Conservation (phyloP, 2,329 filamentous ascomycete genomes). For the Cladorrhinum sp. region DNA sequence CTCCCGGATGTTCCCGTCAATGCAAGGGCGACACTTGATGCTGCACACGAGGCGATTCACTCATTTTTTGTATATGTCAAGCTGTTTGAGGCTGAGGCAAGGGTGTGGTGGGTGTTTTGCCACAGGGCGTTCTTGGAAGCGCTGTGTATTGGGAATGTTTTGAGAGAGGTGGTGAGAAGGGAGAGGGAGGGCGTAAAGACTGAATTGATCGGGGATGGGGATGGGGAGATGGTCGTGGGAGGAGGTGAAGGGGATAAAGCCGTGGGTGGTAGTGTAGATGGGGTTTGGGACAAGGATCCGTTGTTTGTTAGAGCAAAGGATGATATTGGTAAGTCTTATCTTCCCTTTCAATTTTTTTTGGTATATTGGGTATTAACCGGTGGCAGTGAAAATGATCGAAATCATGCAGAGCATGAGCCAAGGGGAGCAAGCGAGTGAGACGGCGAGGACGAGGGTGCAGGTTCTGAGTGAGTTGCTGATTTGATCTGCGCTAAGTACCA, state of each 20-base stretch:
- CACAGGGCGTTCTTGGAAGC: conserved; percentile 77
- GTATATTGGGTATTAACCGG: neutral
- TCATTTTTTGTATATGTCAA: conserved; percentile 72
- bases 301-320: conserved; percentile 57
- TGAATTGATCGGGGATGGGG: neutral
- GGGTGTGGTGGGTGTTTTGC: conserved; percentile 83
- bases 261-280: conserved; percentile 45
- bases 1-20: conserved; percentile 59
- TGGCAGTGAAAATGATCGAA: conserved; percentile 57
- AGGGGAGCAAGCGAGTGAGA: conserved; percentile 54
- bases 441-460: conserved; percentile 57
- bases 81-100: conserved; percentile 67
- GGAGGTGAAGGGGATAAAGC: conserved; percentile 53
- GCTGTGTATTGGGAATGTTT: conserved; percentile 61
- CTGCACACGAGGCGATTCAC: conserved; percentile 70
- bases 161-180: conserved; percentile 51
- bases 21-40: conserved; percentile 67
- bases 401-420: conserved; percentile 60
- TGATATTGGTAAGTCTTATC: conserved; percentile 59
- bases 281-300: conserved; percentile 50
- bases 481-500: neutral
- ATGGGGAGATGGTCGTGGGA: conserved; percentile 69
- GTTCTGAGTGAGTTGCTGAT: conserved; percentile 55
- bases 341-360: conserved; percentile 5
- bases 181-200: conserved; percentile 21